Base-by-base conservation (phyloP, 148 eudicot genomes). In the Diospyros kaki region DNA sequence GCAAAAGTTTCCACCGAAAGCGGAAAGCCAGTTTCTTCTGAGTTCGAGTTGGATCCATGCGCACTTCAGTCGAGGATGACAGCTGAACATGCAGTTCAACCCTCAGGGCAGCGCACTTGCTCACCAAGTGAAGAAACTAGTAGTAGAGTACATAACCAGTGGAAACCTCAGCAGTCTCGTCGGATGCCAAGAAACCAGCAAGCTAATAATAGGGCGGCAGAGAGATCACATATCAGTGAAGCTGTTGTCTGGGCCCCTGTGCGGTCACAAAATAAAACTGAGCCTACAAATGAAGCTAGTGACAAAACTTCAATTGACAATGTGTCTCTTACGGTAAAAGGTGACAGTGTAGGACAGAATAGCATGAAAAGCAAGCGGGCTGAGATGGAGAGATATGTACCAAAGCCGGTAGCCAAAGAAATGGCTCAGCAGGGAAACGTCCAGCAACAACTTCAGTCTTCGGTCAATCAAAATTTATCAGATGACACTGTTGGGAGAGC, bases 381-480 rank as follows among this genome's bases (percentile, higher is more conserved):
- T n/a, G 98, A 96, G 85, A 91, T 96, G 84, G 98, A 93, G 83
- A 86, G 99, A 73, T 96, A 93, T 79, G 88, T 93, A 64, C 96
- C 99, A 12, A 93, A 96, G 84, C 94, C 91, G 18, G 98, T 85
- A 62, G 90, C 92, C 45, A 94, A 94, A 85, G 97, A 89, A 78
- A 83, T 88, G 61, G 91, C 93, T 58, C 97, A 90, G 81, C 94
- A 88, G 79, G 97, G 84, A 69, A 86, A 77, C 66, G 48, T 73
- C 61, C 89, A 83, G 74, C 86, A 77, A 63, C 66, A 83, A n/a
- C 40, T 64, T n/a, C 76, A 81, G 69, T 67, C 81, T 68, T 81
- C 81, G 17, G 52, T 42, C 51, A 79, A 80, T 79, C 78, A 76
- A 48, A 70, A 79, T 46, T 48, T 77, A 71, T 73, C 74, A 69